A percentile compares a stretch with the other conserved stretches of the same genome.
phyloP scores from a whole-genome alignment of 768 basidiomycete species.

The Mycena albidolilacea region DNA sequence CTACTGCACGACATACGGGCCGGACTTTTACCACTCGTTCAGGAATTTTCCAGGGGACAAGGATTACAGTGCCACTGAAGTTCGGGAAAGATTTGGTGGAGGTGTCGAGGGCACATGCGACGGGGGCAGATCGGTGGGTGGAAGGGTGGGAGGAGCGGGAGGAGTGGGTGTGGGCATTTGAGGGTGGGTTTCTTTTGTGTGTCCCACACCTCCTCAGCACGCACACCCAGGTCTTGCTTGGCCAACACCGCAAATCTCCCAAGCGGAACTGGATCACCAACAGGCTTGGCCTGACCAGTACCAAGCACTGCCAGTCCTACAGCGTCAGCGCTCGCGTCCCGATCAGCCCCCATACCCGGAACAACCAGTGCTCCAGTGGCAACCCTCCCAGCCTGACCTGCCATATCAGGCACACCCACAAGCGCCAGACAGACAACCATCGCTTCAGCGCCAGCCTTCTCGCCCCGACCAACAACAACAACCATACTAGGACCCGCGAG shows the following conservation, averaged over 20 bases:
- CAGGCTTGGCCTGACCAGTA: neutral
- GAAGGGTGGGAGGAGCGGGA: too few relatives aligned
- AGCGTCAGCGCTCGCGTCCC: conserved; percentile 21
- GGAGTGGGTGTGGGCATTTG: too few relatives aligned
- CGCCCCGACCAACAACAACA: conserved; percentile 17
- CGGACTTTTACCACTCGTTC: too few relatives aligned
- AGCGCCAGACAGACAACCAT: conserved; percentile 15
- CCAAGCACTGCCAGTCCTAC: conserved; percentile 5
- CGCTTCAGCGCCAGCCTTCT: conserved; percentile 27
- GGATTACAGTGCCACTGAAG: too few relatives aligned
- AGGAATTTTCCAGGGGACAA: too few relatives aligned
- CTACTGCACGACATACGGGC: too few relatives aligned
- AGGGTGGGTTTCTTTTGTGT: too few relatives aligned
- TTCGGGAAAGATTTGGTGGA: too few relatives aligned
- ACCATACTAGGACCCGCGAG: neutral
- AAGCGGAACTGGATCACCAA: neutral
- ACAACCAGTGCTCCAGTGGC: conserved; percentile 16
- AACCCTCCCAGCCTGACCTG: conserved; percentile 23
- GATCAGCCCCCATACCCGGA: neutral
- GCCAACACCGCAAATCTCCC: conserved; percentile 2
- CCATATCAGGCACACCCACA: neutral
- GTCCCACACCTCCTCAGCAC: conserved; percentile 5
- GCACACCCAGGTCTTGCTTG: conserved; percentile 7
- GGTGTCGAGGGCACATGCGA: too few relatives aligned
- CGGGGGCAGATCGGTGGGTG: too few relatives aligned